Conservation (phyloP, 2,329 filamentous ascomycete species). For the Microdochium trichocladiopsis region DNA sequence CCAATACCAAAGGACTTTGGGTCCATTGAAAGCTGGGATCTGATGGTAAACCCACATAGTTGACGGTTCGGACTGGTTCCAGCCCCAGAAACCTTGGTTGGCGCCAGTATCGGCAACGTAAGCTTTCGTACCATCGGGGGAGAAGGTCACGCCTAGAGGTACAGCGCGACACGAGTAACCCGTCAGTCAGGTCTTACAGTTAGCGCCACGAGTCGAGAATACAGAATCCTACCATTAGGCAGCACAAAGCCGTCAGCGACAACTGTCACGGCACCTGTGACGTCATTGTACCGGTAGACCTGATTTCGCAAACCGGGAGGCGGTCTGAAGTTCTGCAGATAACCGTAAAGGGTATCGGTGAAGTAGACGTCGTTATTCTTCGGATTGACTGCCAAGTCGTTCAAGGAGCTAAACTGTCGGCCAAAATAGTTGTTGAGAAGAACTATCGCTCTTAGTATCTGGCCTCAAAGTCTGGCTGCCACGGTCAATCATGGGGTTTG, state of each 20-base stretch:
- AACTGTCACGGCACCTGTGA: constrained; percentile 41
- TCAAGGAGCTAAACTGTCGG: constrained; percentile 46
- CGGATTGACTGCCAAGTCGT: constrained; percentile 43
- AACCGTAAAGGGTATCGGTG: constrained; percentile 53
- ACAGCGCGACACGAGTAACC: not conserved
- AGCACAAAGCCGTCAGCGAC: constrained; percentile 50
- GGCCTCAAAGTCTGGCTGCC: not conserved
- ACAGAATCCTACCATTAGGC: constrained; percentile 37
- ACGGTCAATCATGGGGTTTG: not conserved
- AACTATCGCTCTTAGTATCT: constrained; percentile 11
- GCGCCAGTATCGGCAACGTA: constrained; percentile 53
- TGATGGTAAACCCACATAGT: constrained; percentile 33
- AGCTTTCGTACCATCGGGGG: constrained; percentile 39
- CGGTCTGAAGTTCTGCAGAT: constrained; percentile 48
- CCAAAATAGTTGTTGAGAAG: constrained; percentile 50
- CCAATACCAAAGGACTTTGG: too few species aligned
- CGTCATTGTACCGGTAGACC: constrained; percentile 48
- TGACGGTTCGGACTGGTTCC: constrained; percentile 30
- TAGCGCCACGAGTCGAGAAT: not conserved
- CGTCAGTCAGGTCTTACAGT: not conserved
- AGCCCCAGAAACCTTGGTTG: constrained; percentile 33
- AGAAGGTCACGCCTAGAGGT: constrained; percentile 41
- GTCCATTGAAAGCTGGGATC: too few species aligned
- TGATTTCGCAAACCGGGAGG: constrained; percentile 46
- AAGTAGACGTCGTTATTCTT: constrained; percentile 38